phyloP scores from a whole-genome alignment of 140 eudicot species.

The Ambrosia hybrid region DNA sequence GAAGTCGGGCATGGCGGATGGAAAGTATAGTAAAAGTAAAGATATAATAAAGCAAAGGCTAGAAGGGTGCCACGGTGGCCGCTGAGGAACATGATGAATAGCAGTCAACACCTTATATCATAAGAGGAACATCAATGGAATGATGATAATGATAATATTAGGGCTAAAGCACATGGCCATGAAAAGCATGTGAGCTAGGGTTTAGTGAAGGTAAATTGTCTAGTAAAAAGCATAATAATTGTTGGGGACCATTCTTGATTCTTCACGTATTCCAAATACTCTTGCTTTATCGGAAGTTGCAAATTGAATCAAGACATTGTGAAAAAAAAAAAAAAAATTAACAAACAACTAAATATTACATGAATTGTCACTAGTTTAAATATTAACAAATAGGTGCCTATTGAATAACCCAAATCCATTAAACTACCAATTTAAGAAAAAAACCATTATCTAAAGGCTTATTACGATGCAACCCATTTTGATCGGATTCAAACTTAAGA shows the following conservation, averaged over 20 bases:
- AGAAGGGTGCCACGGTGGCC: slow-evolving; percentile 32
- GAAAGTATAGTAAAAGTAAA: slow-evolving; percentile 22
- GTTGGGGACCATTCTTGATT: slow-evolving; percentile 28
- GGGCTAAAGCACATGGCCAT: slow-evolving; percentile 28
- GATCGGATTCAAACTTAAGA: too few species aligned
- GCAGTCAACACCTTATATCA: slow-evolving; percentile 27
- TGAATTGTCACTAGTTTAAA: too few species aligned
- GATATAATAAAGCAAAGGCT: slow-evolving; percentile 42
- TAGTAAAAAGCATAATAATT: slow-evolving; percentile 8
- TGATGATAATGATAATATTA: slow-evolving; percentile 21
- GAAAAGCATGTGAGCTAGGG: slow-evolving; percentile 27
- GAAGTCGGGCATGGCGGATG: slow-evolving; percentile 14
- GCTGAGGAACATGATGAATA: slow-evolving; percentile 16
- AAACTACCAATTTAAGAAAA: too few species aligned
- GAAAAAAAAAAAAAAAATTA: too few species aligned
- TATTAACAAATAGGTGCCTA: too few species aligned
- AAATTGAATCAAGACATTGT: background rate
- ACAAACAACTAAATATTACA: too few species aligned
- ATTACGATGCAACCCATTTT: too few species aligned
- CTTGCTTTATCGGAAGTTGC: slow-evolving; percentile 32
- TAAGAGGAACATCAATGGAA: slow-evolving; percentile 11
- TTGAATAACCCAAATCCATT: too few species aligned
- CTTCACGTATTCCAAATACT: slow-evolving; percentile 23
- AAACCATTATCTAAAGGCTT: too few species aligned
- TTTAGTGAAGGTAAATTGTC: slow-evolving; percentile 21